phyloP scores from a whole-genome alignment of 768 basidiomycete genomes.

The Leccinum incarnatum region DNA sequence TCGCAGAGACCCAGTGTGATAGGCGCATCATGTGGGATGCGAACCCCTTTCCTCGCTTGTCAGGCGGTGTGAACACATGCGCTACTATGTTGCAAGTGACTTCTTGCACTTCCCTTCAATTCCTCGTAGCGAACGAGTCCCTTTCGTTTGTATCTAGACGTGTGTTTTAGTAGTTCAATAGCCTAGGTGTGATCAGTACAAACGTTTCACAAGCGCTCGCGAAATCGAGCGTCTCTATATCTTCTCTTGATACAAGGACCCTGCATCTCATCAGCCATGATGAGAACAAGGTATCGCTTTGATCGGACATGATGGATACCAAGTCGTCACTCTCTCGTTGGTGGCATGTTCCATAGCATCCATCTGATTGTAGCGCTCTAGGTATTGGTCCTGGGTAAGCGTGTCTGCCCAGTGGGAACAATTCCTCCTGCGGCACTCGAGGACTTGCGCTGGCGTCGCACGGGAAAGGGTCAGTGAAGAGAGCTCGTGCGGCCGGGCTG shows the following conservation, averaged over 20 bases:
- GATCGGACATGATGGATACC: slow-evolving; percentile 32
- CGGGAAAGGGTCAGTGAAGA: slow-evolving; percentile 24
- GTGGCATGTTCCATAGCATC: slow-evolving; percentile 43
- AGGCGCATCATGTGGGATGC: slow-evolving; percentile 63
- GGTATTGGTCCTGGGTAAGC: slow-evolving; percentile 39
- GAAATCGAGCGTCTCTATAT: slow-evolving; percentile 35
- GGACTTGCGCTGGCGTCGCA: slow-evolving; percentile 46
- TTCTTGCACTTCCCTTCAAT: slow-evolving; percentile 22
- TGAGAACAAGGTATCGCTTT: neutral
- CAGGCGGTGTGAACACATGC: slow-evolving; percentile 50
- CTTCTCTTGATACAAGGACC: slow-evolving; percentile 54
- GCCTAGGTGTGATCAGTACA: neutral
- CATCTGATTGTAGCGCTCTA: slow-evolving; percentile 39
- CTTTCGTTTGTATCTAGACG: slow-evolving; percentile 31
- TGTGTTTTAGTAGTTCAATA: neutral
- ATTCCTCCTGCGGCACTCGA: slow-evolving; percentile 39
- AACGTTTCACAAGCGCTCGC: slow-evolving; percentile 3
- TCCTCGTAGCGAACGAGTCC: slow-evolving; percentile 26
- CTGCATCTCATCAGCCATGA: slow-evolving; percentile 17
- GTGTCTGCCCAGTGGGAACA: slow-evolving; percentile 43
- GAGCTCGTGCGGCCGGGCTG: slow-evolving; percentile 29
- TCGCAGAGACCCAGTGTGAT: slow-evolving; percentile 47
- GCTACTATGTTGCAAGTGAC: slow-evolving; percentile 51
- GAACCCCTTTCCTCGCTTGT: slow-evolving; percentile 51
- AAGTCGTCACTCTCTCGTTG: slow-evolving; percentile 36